phyloP scores from a whole-genome alignment of 345 rosid genomes.

The Gossypium ekmanianum region DNA sequence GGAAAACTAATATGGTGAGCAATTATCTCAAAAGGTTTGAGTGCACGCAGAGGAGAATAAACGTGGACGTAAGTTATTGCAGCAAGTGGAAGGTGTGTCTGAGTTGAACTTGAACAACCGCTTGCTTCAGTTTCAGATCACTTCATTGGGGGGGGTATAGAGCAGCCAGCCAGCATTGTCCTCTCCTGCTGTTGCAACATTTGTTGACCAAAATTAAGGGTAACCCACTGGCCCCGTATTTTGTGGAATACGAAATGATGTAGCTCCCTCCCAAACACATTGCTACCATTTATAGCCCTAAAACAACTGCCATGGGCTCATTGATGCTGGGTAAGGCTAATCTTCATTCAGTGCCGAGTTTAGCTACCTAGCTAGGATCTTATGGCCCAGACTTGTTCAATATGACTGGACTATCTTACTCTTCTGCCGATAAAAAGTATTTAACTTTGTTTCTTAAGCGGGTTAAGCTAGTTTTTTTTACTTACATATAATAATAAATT shows the following conservation, averaged over 20 bases:
- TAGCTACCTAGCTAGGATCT: not conserved
- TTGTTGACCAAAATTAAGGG: slow-evolving; percentile 23
- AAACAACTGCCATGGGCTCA: not conserved
- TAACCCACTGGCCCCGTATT: slow-evolving; percentile 40
- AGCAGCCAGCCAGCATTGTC: slow-evolving; percentile 51
- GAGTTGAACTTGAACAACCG: too few species aligned
- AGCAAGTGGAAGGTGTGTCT: too few species aligned
- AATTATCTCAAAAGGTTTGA: too few species aligned
- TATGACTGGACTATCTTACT: not conserved
- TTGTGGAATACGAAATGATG: slow-evolving; percentile 35
- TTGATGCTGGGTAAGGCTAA: not conserved
- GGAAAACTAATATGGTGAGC: too few species aligned
- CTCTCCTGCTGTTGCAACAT: slow-evolving; percentile 15
- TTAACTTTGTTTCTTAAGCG: too few species aligned
- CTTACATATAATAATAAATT: too few species aligned
- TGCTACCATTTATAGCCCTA: not conserved
- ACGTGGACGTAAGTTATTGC: too few species aligned
- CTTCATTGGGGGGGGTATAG: slow-evolving; percentile 31
- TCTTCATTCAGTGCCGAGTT: not conserved
- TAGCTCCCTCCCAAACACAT: slow-evolving; percentile 25
- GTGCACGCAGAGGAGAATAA: too few species aligned
- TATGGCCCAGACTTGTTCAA: not conserved
- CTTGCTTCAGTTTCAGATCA: too few species aligned
- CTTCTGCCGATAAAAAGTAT: not conserved
- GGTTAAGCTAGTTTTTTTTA: too few species aligned